Base-by-base conservation (phyloP, 306 rosid genomes). In the Lathyrus sativus region DNA sequence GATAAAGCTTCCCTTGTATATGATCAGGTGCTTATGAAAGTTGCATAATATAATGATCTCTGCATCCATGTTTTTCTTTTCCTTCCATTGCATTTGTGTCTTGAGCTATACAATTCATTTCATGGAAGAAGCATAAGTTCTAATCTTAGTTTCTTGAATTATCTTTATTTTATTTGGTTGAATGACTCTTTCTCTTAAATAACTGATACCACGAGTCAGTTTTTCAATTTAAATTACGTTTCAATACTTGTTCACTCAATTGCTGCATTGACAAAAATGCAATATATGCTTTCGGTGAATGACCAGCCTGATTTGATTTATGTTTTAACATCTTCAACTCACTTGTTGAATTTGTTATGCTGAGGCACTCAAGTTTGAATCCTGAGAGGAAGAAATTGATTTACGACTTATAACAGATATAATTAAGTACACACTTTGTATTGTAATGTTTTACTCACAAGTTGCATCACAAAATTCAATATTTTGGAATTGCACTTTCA, bases 1-100 rank as follows among this genome's bases (percentile, higher is more conserved):
- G 96, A 90, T 44, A 90, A 90, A 88, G 80, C 91, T 77, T 87
- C 89, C 50, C 38, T 83, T 61, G 49, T 51, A 33, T 82, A 82
- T 70, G 96, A 85, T 43, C 96, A 90, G 96, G 96, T 90, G 71
- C 77, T 64, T 78, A 22, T 7, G 28, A 65, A 71, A 35, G 28
- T 45, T 62, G 49, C 37, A 77, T 51, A 26, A 2, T 26, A 67
- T 42, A 17, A 11, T 71, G 19, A 45, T 74, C 56, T 64, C 35
- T 59, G 57, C 60, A 50, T 63, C 56, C 59, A 65, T 6, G 44
- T 67, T 70, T 53, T 48, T 31, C 65, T 43, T 37, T 50, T 73
- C 45, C 66, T 81, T 58, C 43, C 33, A 29, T 46, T 71, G 22
- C 28, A 46, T 35, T 53, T 55, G 45, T 12, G 57, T 28, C 67